Percentiles rank a stretch among this genome's conserved stretches.
phyloP scores from a whole-genome alignment of 2,329 filamentous ascomycete genomes.

The Talaromyces sp. region DNA sequence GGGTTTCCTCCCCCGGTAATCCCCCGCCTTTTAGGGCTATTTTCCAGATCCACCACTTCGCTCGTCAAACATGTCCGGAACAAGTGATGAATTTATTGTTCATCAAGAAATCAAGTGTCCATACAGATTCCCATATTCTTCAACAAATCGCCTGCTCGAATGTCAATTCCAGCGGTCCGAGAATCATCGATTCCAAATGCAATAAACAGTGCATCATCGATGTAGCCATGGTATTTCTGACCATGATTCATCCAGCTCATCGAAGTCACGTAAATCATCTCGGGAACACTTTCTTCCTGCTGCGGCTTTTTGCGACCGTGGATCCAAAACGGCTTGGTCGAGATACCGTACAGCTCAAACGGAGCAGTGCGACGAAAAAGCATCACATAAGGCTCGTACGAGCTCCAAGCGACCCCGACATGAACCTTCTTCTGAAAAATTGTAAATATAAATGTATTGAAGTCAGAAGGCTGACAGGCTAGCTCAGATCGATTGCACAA shows the following conservation, averaged over 20 bases:
- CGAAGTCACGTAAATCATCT: conserved; percentile 55
- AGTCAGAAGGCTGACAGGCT: conserved; percentile 35
- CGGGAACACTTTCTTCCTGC: conserved; percentile 26
- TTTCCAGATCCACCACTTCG: background rate
- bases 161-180: background rate
- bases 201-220: conserved; percentile 52
- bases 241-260: conserved; percentile 49
- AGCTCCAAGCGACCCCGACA: conserved; percentile 36
- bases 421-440: conserved; percentile 51
- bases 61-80: background rate
- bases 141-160: background rate
- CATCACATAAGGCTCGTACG: conserved; percentile 52
- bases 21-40: background rate
- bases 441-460: conserved; percentile 51
- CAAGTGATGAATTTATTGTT: background rate
- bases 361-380: conserved; percentile 45
- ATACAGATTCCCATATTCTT: background rate
- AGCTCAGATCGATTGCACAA: conserved; percentile 46
- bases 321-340: conserved; percentile 50
- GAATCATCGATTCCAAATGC: conserved; percentile 48
- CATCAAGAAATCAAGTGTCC: background rate
- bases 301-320: conserved; percentile 37
- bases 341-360: conserved; percentile 48
- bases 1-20: background rate
- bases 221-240: conserved; percentile 49